Evolutionary conservation across 164 flowering plant species (phyloP).

Genomic region (Echeveria elegans): DNA sequence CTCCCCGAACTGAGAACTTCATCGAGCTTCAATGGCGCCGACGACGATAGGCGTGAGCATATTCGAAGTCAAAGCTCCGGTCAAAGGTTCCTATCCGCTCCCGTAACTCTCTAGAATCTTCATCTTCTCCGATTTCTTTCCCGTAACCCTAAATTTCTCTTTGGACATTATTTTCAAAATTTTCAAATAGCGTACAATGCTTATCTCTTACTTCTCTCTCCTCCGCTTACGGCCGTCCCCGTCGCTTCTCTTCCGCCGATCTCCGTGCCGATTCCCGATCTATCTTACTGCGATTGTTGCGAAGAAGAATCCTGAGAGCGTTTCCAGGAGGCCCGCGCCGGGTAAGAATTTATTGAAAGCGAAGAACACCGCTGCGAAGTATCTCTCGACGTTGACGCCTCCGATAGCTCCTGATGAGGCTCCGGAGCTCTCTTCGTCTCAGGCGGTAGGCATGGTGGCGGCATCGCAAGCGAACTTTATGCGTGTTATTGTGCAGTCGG

Average conservation of each 20-base stretch:
- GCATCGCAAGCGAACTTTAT: conserved; percentile 92
- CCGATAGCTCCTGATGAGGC: conserved; percentile 24
- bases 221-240: conserved; percentile 12
- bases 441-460: conserved; percentile 73
- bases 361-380: conserved; percentile 33
- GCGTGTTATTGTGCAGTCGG: conserved; percentile 68
- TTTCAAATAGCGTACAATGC: conserved; percentile 11
- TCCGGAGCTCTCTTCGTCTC: conserved; percentile 37
- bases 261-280: conserved; percentile 18
- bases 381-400: conserved; percentile 43
- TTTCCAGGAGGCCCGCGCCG: conserved; percentile 15
- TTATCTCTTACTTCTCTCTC: conserved; percentile 38
- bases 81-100: too few species aligned
- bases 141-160: too few species aligned
- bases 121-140: too few species aligned
- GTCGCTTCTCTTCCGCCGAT: conserved; percentile 10
- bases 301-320: background rate
- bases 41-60: too few species aligned
- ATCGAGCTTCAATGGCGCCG: too few species aligned
- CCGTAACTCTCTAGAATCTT: too few species aligned
- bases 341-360: conserved; percentile 46
- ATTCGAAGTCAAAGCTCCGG: too few species aligned
- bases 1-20: too few species aligned
- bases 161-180: too few species aligned
- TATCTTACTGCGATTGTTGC: conserved; percentile 16